These are phyloP conservation scores for Crithidia expoeki DNA, from an alignment of 208 protist species.

Conservation along the genomic window DNA sequence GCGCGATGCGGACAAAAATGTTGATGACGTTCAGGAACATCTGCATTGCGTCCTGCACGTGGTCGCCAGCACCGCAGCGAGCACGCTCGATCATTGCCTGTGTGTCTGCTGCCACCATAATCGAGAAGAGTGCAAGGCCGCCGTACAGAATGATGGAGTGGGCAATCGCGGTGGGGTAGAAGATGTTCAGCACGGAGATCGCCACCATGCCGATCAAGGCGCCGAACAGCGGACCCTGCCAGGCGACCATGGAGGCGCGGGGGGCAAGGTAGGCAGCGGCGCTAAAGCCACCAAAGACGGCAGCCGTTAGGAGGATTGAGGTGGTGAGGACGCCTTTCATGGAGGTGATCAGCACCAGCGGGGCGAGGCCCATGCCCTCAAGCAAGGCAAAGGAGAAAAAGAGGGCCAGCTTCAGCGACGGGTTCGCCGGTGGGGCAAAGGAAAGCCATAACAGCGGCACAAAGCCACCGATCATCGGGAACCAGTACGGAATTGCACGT, in stretches of 20 bases:
- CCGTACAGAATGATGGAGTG: slow-evolving; percentile 89
- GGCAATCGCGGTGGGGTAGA: slow-evolving; percentile 86
- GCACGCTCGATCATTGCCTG: slow-evolving; percentile 92
- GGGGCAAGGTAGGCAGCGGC: slow-evolving; percentile 82
- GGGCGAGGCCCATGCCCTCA: slow-evolving; percentile 86
- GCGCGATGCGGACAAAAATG: slow-evolving; percentile 89
- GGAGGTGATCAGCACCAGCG: slow-evolving; percentile 69
- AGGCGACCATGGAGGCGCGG: slow-evolving; percentile 75
- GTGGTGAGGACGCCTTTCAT: slow-evolving; percentile 85
- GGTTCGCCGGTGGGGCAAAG: slow-evolving; percentile 80
- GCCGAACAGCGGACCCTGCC: slow-evolving; percentile 87
- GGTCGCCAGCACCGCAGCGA: slow-evolving; percentile 77
- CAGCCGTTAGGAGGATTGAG: slow-evolving; percentile 78
- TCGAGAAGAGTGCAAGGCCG: slow-evolving; percentile 84
- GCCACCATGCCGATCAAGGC: slow-evolving; percentile 86
- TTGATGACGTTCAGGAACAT: slow-evolving; percentile 90
- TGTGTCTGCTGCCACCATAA: slow-evolving; percentile 84
- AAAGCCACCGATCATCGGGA: slow-evolving; percentile 85
- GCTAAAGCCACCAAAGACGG: slow-evolving; percentile 88
- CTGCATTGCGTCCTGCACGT: slow-evolving; percentile 82
- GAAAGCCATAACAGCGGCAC: slow-evolving; percentile 86
- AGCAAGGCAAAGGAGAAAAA: slow-evolving; percentile 83
- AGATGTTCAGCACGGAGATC: slow-evolving; percentile 83
- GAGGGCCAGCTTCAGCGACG: slow-evolving; percentile 67
- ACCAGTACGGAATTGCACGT: slow-evolving; percentile 75